Base-by-base conservation (phyloP, 2,329 filamentous ascomycete species). In the Zymoseptoria ardabiliae region DNA sequence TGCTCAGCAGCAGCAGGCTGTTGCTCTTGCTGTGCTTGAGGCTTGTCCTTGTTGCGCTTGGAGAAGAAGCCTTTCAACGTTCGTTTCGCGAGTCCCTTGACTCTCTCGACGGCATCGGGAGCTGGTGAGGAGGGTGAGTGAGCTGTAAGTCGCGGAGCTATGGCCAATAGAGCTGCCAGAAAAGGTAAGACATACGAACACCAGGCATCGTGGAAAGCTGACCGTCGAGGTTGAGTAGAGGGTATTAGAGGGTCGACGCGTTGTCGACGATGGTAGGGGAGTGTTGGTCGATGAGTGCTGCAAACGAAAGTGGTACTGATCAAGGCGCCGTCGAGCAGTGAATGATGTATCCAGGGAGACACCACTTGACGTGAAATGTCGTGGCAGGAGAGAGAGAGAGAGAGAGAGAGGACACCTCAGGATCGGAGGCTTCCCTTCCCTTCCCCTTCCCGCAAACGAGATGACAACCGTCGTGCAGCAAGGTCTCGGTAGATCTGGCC, bases 61-160 rank as follows among this genome's bases (percentile, higher is more conserved):
- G 55, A 61, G 54, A 66, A 64, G 54, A 66, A 53, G 54, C 63
- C 61, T 49, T 66, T 66, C 54, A 66, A 41, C 51, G 35, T 45
- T 45, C 35, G 35, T 45, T 45, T 45, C 35, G 35, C 35, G 35
- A 66, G 45, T 21, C 58, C 54, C 60, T 66, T 66, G 51, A 66
- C 61, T 45, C 63, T 64, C 53, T 66, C 63, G n/a, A 64, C 60
- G 57, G 65, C 63, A 56, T 66, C 63, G 35, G 65, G 65, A 59
- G 65, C 63, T 65, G 60, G 35, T 19, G 23, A 49, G 11, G 41
- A 49, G 55, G 11, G 54, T 58, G 53, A 58, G 56, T 58, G 53
- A 57, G 53, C 45, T 48, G 28, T 51, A 11, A 41, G 30, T 53
- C 21, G 56, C 50, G 49, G 48, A 48, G 50, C 53, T 35, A 19